A percentile compares a stretch with the other conserved stretches of the same genome.
Conservation (phyloP, 148 eudicot genomes). For the Rhododendron mucronatum region DNA sequence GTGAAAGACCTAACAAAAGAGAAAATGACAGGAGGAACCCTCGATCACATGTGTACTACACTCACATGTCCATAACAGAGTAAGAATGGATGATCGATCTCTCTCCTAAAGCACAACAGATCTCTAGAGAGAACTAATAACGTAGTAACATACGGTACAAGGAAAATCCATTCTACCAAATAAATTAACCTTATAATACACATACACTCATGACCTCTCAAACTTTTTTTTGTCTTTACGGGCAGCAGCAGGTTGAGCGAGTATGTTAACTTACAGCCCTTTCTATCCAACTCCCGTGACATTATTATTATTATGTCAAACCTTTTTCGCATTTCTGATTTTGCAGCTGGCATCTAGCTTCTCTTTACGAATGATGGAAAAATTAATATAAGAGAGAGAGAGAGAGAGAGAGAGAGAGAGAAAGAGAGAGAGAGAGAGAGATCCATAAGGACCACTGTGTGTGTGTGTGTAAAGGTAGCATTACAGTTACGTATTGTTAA, state of each 20-base stretch:
- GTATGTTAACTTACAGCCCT: neutral
- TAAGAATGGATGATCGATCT: neutral
- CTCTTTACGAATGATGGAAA: no score
- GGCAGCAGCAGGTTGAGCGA: neutral
- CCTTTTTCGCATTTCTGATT: no score
- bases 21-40: neutral
- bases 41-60: neutral
- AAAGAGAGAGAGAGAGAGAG: no score
- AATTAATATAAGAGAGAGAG: no score
- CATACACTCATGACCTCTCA: neutral
- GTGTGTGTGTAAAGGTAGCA: no score
- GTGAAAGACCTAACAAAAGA: neutral
- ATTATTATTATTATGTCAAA: neutral
- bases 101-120: neutral
- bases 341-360: no score
- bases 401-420: no score
- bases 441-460: no score
- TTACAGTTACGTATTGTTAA: no score
- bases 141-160: neutral
- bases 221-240: neutral
- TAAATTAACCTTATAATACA: neutral
- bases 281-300: conserved; percentile 5
- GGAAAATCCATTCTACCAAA: neutral
- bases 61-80: neutral
- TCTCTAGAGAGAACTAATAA: neutral